Evolutionary conservation across 306 rosid genomes (phyloP), one percentile per base, ranked within the genome.

Genomic region (Oxytropis ochrocephala): DNA sequence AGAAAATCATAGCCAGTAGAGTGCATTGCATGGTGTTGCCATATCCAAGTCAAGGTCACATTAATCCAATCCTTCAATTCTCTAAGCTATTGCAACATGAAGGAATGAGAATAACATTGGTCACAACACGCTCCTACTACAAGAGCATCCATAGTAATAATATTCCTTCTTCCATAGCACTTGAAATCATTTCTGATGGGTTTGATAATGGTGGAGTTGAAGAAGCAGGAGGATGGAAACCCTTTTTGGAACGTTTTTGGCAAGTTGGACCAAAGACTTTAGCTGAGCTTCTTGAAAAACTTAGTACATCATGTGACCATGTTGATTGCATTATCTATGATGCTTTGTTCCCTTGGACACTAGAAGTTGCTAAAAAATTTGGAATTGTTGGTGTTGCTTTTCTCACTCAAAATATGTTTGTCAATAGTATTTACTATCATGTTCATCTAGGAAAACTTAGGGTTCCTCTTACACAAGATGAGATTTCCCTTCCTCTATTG

Each of bases 131-230:
- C 42, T 62, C 27, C 38, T 42, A 2, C 12, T 9, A 5, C 52
- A 62, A 62, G 68, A 62, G 30, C 19, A 6, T 68, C 41, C 48
- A 52, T 0, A n/a, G n/a, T n/a, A n/a, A n/a, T n/a, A 39, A 12
- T 2, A 5, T 68, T 11, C 63, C 63, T 4, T 3, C 73, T n/a
- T 36, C 63, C 5, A 0, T 68, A 19, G 36, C 62, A 36, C n/a
- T 67, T 4, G 62, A 67, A 52, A 67, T 62, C 12, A 67, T 67
- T 21, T 51, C 62, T 36, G 73, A 67, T 67, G 73, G 73, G 11
- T 67, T 51, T 52, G 73, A 67, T 18, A 2, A 51, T 36, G 13
- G 48, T 53, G 61, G 51, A 1, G 11, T 0, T 7, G 9, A 4
- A 11, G 51, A 38, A 8, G 61, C 73, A 11, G 61, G 6, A 18